Conservation (phyloP, 805 yeast species). For the Cyberlindnera saturnus region DNA sequence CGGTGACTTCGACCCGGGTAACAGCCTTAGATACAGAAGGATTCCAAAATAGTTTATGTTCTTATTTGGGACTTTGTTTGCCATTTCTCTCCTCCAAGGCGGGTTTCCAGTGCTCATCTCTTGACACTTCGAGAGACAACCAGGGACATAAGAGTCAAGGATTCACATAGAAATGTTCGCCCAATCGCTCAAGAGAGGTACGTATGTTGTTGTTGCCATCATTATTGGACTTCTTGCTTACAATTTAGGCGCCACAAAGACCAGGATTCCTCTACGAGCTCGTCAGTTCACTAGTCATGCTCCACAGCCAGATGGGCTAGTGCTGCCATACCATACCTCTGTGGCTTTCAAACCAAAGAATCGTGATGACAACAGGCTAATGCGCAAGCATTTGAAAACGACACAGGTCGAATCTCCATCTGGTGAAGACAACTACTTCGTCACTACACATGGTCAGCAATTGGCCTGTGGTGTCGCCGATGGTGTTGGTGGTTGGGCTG, state of each 20-base stretch:
- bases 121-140: no score
- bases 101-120: no score
- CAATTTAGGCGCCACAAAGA: slow-evolving; percentile 8
- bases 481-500: slow-evolving; percentile 98
- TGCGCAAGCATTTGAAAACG: slow-evolving; percentile 23
- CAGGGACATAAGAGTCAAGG: no score
- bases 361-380: slow-evolving; percentile 45
- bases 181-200: slow-evolving; percentile 17
- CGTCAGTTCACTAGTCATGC: slow-evolving; percentile 7
- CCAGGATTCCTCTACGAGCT: slow-evolving; percentile 3
- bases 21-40: not conserved
- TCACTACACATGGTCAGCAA: slow-evolving; percentile 28
- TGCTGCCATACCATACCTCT: slow-evolving; percentile 43
- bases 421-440: slow-evolving; percentile 73
- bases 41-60: no score
- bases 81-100: no score
- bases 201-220: slow-evolving; percentile 15
- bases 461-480: slow-evolving; percentile 81
- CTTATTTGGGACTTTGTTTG: no score
- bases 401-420: slow-evolving; percentile 47
- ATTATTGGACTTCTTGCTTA: slow-evolving; percentile 18
- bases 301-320: slow-evolving; percentile 5
- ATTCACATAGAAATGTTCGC: not conserved
- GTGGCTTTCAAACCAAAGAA: slow-evolving; percentile 75
- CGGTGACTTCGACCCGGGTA: not conserved